phyloP scores from a whole-genome alignment of 352 stramenopile species.

The Plasmopara halstedii region DNA sequence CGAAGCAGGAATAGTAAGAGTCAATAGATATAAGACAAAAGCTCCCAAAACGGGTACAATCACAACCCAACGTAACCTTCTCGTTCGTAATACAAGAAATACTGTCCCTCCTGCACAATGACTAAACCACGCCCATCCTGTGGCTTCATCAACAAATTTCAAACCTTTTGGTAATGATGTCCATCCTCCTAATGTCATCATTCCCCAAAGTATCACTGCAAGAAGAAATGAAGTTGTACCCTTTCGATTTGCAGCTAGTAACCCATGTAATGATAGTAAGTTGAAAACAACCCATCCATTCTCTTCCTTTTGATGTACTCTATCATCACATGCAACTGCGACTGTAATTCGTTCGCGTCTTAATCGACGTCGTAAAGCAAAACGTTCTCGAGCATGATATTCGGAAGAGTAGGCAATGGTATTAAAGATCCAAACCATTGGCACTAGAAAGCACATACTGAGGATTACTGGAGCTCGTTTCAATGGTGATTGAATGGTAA shows the following conservation, averaged over 20 bases:
- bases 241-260: slow-evolving; percentile 27
- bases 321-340: slow-evolving; percentile 57
- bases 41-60: slow-evolving; percentile 58
- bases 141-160: slow-evolving; percentile 81
- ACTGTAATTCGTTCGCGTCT: slow-evolving; percentile 74
- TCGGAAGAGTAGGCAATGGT: slow-evolving; percentile 83
- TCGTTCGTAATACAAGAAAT: slow-evolving; percentile 71
- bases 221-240: slow-evolving; percentile 52
- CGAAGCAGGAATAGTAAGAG: slow-evolving; percentile 57
- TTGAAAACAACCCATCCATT: slow-evolving; percentile 27
- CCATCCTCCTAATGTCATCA: slow-evolving; percentile 68
- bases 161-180: slow-evolving; percentile 67
- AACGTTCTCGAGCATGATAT: slow-evolving; percentile 76
- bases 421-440: slow-evolving; percentile 78
- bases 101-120: slow-evolving; percentile 67
- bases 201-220: slow-evolving; percentile 61
- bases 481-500: slow-evolving; percentile 42
- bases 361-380: slow-evolving; percentile 56
- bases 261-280: slow-evolving; percentile 18
- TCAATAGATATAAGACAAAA: slow-evolving; percentile 72
- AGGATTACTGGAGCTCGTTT: slow-evolving; percentile 43
- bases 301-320: too few relatives aligned
- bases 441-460: slow-evolving; percentile 58
- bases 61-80: slow-evolving; percentile 61
- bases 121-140: slow-evolving; percentile 82